Evolutionary conservation across 805 yeast genomes (phyloP).

Genomic region (Yamadazyma ubonensis): DNA sequence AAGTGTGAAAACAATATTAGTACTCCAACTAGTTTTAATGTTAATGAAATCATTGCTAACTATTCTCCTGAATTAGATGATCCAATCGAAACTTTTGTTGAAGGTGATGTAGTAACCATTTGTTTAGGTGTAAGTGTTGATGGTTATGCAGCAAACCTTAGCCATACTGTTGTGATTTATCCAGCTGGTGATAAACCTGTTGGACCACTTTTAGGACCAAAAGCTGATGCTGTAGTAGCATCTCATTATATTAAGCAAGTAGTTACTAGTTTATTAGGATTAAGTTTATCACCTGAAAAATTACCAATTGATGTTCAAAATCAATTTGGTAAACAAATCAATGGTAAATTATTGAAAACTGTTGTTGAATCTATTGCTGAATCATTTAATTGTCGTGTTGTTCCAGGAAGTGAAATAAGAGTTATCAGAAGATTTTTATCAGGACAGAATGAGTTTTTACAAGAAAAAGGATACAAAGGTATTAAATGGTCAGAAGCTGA

Average conservation of each 20-base stretch:
- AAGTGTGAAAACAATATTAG: conserved; percentile 87
- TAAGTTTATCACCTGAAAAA: conserved; percentile 73
- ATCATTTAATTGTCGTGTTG: conserved; percentile 76
- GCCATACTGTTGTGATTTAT: conserved; percentile 84
- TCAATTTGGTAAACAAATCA: conserved; percentile 42
- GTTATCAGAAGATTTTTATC: conserved; percentile 90
- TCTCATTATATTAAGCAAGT: conserved; percentile 88
- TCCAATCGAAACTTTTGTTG: conserved; percentile 46
- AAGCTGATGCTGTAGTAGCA: conserved; percentile 90
- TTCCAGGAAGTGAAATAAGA: conserved; percentile 91
- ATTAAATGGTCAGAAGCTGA: conserved; percentile 84
- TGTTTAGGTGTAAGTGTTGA: conserved; percentile 90
- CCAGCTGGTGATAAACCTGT: conserved; percentile 65
- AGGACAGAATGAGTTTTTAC: conserved; percentile 91
- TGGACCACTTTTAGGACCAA: conserved; percentile 79
- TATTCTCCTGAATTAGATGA: conserved; percentile 86
- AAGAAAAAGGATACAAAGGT: conserved; percentile 90
- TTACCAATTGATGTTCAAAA: conserved; percentile 53
- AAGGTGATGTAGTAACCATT: conserved; percentile 86
- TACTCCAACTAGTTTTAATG: conserved; percentile 85
- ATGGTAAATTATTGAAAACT: conserved; percentile 67
- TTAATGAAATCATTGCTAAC: conserved; percentile 73
- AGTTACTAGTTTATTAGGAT: conserved; percentile 71
- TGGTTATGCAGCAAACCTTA: conserved; percentile 84
- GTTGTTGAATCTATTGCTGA: conserved; percentile 87